phyloP scores from a whole-genome alignment of 2,329 filamentous ascomycete genomes.

The Fusarium papillatum region DNA sequence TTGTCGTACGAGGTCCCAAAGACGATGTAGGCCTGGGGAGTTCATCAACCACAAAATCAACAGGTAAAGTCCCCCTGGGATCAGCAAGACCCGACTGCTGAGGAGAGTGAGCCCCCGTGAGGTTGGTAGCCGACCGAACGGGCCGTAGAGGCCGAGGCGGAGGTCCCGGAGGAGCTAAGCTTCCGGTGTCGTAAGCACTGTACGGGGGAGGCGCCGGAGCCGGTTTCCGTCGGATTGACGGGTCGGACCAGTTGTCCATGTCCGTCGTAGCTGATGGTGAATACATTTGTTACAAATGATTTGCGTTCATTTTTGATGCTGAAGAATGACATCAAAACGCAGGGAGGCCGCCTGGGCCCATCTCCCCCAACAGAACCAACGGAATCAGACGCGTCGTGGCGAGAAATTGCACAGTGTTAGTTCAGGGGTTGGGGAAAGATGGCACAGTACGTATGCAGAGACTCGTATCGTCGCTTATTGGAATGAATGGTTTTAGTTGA shows the following conservation, averaged over 20 bases:
- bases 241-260: conserved; percentile 27
- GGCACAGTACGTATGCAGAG: conserved; percentile 28
- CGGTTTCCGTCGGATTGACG: conserved; percentile 28
- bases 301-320: neutral
- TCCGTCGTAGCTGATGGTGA: conserved; percentile 4
- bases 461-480: neutral
- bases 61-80: conserved; percentile 27
- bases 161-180: conserved; percentile 32
- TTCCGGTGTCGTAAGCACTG: conserved; percentile 21
- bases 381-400: conserved; percentile 17
- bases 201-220: conserved; percentile 32
- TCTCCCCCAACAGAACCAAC: neutral
- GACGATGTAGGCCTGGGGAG: conserved; percentile 30
- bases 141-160: conserved; percentile 39
- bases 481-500: neutral
- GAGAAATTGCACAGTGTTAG: conserved; percentile 41
- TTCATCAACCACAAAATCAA: conserved; percentile 43
- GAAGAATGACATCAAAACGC: neutral
- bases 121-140: conserved; percentile 42
- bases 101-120: conserved; percentile 38
- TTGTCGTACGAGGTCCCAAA: conserved; percentile 19
- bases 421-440: conserved; percentile 18
- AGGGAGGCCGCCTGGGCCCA: conserved; percentile 19
- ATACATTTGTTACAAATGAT: neutral
- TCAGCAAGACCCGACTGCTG: conserved; percentile 39